Percentiles rank a stretch among this genome's conserved stretches.
Conservation (phyloP, 768 basidiomycete genomes). For the Mycena pura region DNA sequence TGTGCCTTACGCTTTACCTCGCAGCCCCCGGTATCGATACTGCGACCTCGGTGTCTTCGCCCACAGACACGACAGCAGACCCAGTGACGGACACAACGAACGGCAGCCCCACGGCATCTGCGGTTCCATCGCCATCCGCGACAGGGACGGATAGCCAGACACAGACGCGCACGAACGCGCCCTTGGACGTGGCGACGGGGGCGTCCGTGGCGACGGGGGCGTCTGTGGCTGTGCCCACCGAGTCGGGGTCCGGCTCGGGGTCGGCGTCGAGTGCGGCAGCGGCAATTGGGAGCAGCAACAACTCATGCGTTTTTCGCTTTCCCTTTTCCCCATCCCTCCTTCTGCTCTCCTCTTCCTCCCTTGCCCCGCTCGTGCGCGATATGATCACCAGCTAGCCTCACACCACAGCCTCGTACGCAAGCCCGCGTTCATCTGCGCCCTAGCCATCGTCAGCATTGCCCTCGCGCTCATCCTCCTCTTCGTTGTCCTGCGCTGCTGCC, state of each 20-base stretch:
- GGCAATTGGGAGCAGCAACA: neutral
- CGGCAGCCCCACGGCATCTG: neutral
- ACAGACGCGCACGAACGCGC: neutral
- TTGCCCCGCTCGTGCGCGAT: conserved; percentile 1
- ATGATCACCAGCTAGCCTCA: neutral
- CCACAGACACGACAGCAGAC: conserved; percentile 4
- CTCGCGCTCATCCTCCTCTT: conserved; percentile 3
- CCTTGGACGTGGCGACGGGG: neutral
- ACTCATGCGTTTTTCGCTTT: conserved; percentile 7
- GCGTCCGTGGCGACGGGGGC: conserved; percentile 1
- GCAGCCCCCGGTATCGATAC: too few relatives aligned
- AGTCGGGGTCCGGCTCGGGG: conserved; percentile 1
- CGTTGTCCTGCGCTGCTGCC: conserved; percentile 3
- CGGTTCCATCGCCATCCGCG: neutral
- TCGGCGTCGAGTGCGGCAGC: neutral
- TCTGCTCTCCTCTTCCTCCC: neutral
- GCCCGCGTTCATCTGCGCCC: conserved; percentile 8
- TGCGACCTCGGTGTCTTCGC: conserved; percentile 5
- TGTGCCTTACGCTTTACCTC: too few relatives aligned
- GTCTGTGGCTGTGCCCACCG: conserved; percentile 1
- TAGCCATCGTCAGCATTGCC: conserved; percentile 2
- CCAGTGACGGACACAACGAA: neutral
- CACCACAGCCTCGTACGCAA: conserved; percentile 3
- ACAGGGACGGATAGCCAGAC: conserved; percentile 4
- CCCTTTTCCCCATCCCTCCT: conserved; percentile 2